Evolutionary conservation across 768 basidiomycete species (phyloP).

Genomic region (Jaapia argillacea): DNA sequence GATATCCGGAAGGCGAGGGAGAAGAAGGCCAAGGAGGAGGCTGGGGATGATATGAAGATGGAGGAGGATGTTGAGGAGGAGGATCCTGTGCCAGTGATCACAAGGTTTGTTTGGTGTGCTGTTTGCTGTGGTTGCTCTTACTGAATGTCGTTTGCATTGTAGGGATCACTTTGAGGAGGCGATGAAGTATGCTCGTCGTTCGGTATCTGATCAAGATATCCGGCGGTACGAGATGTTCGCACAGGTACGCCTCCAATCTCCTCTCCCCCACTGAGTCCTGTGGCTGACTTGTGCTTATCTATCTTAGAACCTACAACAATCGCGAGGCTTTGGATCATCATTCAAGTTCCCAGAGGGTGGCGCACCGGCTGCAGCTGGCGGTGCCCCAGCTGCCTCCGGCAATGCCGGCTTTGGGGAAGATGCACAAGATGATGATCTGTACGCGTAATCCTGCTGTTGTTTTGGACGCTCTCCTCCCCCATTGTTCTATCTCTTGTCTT

Average conservation of each 20-base stretch:
- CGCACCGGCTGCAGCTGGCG: slow-evolving; percentile 17
- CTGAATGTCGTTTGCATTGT: slow-evolving; percentile 9
- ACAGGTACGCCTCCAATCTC: slow-evolving; percentile 74
- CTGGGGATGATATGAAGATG: slow-evolving; percentile 52
- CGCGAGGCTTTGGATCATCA: slow-evolving; percentile 84
- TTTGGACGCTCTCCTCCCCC: not conserved
- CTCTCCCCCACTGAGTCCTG: no score
- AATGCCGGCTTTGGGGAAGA: slow-evolving; percentile 83
- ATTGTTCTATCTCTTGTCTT: not conserved
- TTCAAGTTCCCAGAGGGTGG: slow-evolving; percentile 96
- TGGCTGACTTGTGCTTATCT: no score
- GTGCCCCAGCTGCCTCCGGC: slow-evolving; percentile 33
- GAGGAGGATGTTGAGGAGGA: slow-evolving; percentile 67
- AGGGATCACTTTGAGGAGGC: slow-evolving; percentile 97
- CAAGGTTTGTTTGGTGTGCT: slow-evolving; percentile 35
- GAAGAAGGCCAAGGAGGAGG: slow-evolving; percentile 73
- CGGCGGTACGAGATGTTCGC: slow-evolving; percentile 98
- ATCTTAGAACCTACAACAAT: slow-evolving; percentile 84
- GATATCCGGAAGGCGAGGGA: slow-evolving; percentile 79
- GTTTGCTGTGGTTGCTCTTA: not conserved
- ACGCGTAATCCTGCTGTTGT: slow-evolving; percentile 41
- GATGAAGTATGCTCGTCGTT: slow-evolving; percentile 95
- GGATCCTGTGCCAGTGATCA: slow-evolving; percentile 83
- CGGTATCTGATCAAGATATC: slow-evolving; percentile 94
- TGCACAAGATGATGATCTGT: slow-evolving; percentile 82